phyloP scores from a whole-genome alignment of 805 yeast species.

The Blastobotrys peoriensis region DNA sequence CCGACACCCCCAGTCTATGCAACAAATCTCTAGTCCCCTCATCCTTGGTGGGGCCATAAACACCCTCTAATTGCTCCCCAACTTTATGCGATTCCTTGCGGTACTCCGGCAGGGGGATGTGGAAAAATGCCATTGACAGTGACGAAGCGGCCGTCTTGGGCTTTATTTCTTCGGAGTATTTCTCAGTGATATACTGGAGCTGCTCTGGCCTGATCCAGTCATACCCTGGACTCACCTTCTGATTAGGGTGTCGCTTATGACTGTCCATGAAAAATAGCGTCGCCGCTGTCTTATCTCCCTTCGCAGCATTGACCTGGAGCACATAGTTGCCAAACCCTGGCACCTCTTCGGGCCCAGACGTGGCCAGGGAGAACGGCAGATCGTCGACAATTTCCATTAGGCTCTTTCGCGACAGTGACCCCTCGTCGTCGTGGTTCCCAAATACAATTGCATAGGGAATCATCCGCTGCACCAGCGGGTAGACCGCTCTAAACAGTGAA shows the following conservation, averaged over 20 bases:
- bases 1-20: constrained; percentile 61
- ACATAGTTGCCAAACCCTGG: constrained; percentile 83
- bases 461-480: constrained; percentile 57
- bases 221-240: constrained; percentile 52
- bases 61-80: constrained; percentile 65
- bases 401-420: constrained; percentile 53
- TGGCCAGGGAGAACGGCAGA: constrained; percentile 65
- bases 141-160: constrained; percentile 27
- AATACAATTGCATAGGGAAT: constrained; percentile 82
- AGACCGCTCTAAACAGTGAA: constrained; percentile 67
- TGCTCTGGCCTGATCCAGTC: constrained; percentile 79
- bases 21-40: constrained; percentile 59
- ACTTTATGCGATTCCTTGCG: constrained; percentile 40
- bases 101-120: constrained; percentile 89
- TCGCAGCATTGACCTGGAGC: constrained; percentile 43
- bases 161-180: constrained; percentile 29
- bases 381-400: constrained; percentile 49
- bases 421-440: constrained; percentile 96
- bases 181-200: constrained; percentile 46
- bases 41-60: constrained; percentile 71
- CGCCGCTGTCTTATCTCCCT: constrained; percentile 38
- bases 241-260: constrained; percentile 64
- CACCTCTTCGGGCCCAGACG: constrained; percentile 57
- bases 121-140: constrained; percentile 85
- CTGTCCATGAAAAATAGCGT: constrained; percentile 76